Conservation (phyloP, 371 early-diverging fungal genomes). For the Vairimorpha apis region DNA sequence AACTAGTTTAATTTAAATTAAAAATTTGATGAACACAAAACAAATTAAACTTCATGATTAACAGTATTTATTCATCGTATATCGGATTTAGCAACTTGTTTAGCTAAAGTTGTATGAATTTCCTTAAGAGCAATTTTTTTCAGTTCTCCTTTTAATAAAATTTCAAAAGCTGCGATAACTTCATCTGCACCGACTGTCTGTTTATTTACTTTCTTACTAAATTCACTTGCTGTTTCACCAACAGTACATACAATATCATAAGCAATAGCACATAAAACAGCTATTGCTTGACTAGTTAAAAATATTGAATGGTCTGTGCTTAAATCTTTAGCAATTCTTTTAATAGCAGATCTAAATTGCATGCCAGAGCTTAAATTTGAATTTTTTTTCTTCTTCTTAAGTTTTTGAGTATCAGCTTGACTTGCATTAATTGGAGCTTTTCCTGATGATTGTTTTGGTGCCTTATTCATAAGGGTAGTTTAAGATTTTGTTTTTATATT, state of each 20-base stretch:
- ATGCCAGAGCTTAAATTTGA: conserved; percentile 42
- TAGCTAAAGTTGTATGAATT: conserved; percentile 57
- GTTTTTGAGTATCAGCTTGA: not conserved
- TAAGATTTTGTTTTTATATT: conserved; percentile 31
- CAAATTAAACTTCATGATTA: no score
- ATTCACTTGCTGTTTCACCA: conserved; percentile 44
- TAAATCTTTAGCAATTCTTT: conserved; percentile 49
- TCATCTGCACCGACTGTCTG: conserved; percentile 63
- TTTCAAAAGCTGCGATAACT: conserved; percentile 54
- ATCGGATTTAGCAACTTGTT: conserved; percentile 26
- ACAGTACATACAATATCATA: conserved; percentile 54
- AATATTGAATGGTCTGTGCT: conserved; percentile 27
- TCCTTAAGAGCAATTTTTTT: conserved; percentile 59
- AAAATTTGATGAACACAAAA: no score
- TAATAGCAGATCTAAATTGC: conserved; percentile 54
- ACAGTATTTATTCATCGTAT: no score
- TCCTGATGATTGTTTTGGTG: conserved; percentile 40
- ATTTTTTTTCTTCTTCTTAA: conserved; percentile 46
- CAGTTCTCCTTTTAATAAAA: conserved; percentile 60
- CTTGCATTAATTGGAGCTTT: conserved; percentile 50
- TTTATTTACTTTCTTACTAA: conserved; percentile 61
- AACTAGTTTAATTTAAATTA: no score
- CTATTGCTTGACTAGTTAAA: conserved; percentile 42
- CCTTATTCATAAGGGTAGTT: conserved; percentile 27
- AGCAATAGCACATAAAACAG: conserved; percentile 61